Evolutionary conservation across 2,329 filamentous ascomycete species (phyloP).

Genomic region (Aspergillus quadricinctus): DNA sequence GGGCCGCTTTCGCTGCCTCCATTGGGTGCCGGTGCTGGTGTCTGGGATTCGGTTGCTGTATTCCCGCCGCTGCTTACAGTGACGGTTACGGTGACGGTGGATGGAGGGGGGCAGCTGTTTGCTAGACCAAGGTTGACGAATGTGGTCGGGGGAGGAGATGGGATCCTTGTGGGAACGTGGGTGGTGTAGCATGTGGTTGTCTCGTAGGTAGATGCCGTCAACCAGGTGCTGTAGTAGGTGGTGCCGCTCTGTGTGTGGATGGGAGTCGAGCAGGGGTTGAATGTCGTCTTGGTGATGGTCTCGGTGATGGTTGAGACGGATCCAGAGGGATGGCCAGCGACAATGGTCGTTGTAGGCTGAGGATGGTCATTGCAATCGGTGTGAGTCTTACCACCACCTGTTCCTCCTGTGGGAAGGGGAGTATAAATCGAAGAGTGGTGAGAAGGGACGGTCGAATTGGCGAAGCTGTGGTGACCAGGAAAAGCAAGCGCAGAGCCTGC

Average conservation of each 20-base stretch:
- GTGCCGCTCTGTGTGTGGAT: conserved; percentile 20
- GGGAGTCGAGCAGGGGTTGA: conserved; percentile 32
- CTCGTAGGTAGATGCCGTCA: conserved; percentile 24
- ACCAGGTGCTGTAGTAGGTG: conserved; percentile 33
- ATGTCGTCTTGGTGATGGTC: conserved; percentile 27
- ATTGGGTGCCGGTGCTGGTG: neutral
- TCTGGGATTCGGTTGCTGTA: neutral
- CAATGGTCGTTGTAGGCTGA: no score
- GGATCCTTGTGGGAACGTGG: conserved; percentile 2
- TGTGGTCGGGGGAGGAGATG: conserved; percentile 2
- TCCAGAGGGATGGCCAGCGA: neutral
- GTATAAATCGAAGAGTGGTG: conserved; percentile 3
- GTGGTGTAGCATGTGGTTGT: conserved; percentile 29
- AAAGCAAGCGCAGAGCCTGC: conserved; percentile 17
- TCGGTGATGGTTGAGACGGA: conserved; percentile 20
- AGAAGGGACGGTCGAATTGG: conserved; percentile 5
- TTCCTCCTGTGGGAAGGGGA: conserved; percentile 5
- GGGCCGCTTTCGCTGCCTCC: no score
- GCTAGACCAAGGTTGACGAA: neutral
- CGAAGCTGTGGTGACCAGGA: conserved; percentile 10
- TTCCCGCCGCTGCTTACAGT: conserved; percentile 1
- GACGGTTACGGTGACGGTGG: conserved; percentile 16
- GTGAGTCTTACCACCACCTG: neutral
- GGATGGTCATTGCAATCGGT: neutral
- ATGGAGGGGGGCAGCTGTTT: conserved; percentile 2